Evolutionary conservation across 371 early-diverging fungal genomes (phyloP).

Genomic region (Mortierella sp.): DNA sequence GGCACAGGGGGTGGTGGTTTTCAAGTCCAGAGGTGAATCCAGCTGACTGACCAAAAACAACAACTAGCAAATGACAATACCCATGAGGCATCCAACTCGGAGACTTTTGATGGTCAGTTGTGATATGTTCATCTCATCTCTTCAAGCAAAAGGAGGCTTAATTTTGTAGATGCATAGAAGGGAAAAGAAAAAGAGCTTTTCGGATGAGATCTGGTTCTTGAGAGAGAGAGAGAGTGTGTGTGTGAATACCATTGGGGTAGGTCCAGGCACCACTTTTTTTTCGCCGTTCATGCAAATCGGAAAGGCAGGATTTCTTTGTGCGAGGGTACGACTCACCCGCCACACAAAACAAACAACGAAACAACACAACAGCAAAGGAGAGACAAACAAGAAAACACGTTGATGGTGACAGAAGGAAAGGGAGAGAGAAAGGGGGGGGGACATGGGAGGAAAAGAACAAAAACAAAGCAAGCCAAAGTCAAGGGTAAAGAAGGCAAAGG

Average conservation of each 20-base stretch:
- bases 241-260: neutral
- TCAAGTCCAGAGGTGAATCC: neutral
- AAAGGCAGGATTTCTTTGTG: neutral
- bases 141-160: neutral
- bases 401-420: neutral
- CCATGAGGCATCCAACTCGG: neutral
- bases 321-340: constrained; percentile 1
- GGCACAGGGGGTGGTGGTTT: neutral
- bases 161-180: neutral
- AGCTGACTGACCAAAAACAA: neutral
- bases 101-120: neutral
- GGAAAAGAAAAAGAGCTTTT: neutral
- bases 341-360: neutral
- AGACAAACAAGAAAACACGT: neutral
- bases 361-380: neutral
- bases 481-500: neutral
- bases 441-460: neutral
- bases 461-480: neutral
- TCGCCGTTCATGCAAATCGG: constrained; percentile 6
- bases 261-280: neutral
- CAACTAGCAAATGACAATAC: no score
- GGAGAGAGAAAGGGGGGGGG: neutral
- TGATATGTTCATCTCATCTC: neutral
- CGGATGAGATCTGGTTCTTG: neutral
- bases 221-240: neutral